phyloP scores from a whole-genome alignment of 805 yeast species.

The Pichia nanzhaoensis region DNA sequence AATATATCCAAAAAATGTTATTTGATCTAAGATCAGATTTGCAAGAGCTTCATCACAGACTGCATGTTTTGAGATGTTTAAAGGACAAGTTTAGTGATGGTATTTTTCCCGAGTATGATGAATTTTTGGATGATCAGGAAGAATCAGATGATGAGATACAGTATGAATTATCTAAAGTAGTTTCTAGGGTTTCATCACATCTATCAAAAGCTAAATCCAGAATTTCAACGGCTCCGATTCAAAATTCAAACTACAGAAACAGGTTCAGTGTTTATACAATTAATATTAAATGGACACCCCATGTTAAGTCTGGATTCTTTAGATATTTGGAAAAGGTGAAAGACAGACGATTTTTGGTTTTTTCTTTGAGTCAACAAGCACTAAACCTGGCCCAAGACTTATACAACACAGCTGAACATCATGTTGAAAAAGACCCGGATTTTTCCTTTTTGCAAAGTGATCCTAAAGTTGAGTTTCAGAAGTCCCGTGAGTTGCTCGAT shows the following conservation, averaged over 20 bases:
- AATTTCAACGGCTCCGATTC: conserved; percentile 28
- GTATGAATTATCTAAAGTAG: conserved; percentile 12
- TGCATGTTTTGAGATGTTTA: conserved; percentile 21
- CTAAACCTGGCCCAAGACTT: conserved; percentile 28
- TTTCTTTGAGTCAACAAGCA: conserved; percentile 28
- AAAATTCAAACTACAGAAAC: conserved; percentile 37
- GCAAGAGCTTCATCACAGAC: conserved; percentile 28
- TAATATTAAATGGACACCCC: conserved; percentile 71
- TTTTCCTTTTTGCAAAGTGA: conserved; percentile 10
- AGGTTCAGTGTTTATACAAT: conserved; percentile 72
- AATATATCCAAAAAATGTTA: conserved; percentile 12
- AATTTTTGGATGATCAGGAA: conserved; percentile 19
- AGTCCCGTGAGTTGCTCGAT: conserved; percentile 27
- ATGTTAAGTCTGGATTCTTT: conserved; percentile 52
- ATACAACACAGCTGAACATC: not conserved
- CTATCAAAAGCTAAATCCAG: conserved; percentile 16
- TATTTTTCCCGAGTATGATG: conserved; percentile 23
- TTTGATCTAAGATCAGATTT: conserved; percentile 22
- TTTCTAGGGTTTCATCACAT: conserved; percentile 15
- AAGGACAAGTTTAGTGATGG: conserved; percentile 23
- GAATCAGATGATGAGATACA: conserved; percentile 18
- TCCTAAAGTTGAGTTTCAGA: conserved; percentile 16
- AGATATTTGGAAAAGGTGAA: conserved; percentile 40
- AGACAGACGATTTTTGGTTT: conserved; percentile 23
- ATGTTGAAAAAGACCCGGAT: conserved; percentile 1